Percentiles rank a stretch among this genome's conserved stretches.
phyloP scores from a whole-genome alignment of 768 basidiomycete genomes.

The Leccinum variicolor region DNA sequence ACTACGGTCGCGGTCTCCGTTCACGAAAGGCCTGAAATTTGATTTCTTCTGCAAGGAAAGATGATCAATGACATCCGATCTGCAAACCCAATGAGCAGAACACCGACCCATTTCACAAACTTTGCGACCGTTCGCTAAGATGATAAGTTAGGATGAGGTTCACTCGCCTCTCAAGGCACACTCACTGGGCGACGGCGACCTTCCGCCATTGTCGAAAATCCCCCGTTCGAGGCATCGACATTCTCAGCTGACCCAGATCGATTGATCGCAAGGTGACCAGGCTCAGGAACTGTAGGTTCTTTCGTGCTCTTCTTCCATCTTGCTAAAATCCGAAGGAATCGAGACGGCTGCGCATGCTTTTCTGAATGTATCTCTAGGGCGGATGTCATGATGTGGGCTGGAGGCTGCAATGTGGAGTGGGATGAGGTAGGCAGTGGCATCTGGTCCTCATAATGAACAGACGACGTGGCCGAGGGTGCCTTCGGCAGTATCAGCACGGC shows the following conservation, averaged over 20 bases:
- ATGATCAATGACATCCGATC: neutral
- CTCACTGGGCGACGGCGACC: neutral
- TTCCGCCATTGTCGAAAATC: neutral
- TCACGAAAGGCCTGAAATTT: neutral
- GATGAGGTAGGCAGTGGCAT: neutral
- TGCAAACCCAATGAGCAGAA: neutral
- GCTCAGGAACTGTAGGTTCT: neutral
- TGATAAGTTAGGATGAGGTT: neutral
- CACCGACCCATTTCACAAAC: neutral
- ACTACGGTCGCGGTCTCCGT: neutral
- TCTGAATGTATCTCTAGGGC: neutral
- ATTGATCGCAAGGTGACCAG: neutral
- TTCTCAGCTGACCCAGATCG: neutral
- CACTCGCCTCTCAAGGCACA: neutral
- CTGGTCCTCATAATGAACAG: neutral
- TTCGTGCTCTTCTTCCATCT: neutral
- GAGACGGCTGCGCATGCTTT: neutral
- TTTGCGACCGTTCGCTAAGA: neutral
- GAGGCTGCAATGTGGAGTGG: neutral
- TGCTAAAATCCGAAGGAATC: neutral
- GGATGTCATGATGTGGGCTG: neutral
- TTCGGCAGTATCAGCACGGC: neutral
- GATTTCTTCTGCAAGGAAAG: neutral
- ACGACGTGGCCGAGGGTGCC: neutral
- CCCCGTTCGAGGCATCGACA: neutral